Percentiles rank a stretch among this genome's conserved stretches.
Conservation (phyloP, 345 rosid species). For the Bretschneidera sinensis region DNA sequence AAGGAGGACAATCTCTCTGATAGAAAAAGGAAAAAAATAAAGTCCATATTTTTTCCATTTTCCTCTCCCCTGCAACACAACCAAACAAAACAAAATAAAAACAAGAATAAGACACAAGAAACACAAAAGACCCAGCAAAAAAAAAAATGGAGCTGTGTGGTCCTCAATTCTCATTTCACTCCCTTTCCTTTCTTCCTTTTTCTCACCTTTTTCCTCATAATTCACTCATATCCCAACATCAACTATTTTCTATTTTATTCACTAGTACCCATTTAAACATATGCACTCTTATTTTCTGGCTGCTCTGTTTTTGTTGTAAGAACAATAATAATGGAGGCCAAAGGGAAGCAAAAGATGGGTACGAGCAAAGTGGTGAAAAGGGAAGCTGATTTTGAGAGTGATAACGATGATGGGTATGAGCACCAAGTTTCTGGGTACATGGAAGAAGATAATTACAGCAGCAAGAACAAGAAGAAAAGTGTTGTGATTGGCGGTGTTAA, state of each 20-base stretch:
- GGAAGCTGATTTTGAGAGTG: slow-evolving; percentile 18
- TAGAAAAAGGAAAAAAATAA: too few species aligned
- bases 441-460: slow-evolving; percentile 18
- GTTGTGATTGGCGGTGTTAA: slow-evolving; percentile 11
- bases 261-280: not conserved
- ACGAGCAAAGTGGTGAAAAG: slow-evolving; percentile 15
- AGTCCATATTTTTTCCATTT: not conserved
- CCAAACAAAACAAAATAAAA: slow-evolving; percentile 4
- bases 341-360: slow-evolving; percentile 25
- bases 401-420: slow-evolving; percentile 19
- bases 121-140: not conserved
- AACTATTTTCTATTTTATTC: not conserved
- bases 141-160: slow-evolving; percentile 33
- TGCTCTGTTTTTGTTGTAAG: not conserved
- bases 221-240: not conserved
- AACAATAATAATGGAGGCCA: slow-evolving; percentile 19
- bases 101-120: not conserved
- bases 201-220: not conserved
- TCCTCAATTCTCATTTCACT: slow-evolving; percentile 15
- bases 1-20: too few species aligned
- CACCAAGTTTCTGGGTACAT: not conserved
- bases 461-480: slow-evolving; percentile 33
- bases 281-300: not conserved
- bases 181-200: not conserved
- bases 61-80: slow-evolving; percentile 4